Base-by-base conservation (phyloP, 2,329 filamentous ascomycete genomes). In the Aplosporella prunicola region DNA sequence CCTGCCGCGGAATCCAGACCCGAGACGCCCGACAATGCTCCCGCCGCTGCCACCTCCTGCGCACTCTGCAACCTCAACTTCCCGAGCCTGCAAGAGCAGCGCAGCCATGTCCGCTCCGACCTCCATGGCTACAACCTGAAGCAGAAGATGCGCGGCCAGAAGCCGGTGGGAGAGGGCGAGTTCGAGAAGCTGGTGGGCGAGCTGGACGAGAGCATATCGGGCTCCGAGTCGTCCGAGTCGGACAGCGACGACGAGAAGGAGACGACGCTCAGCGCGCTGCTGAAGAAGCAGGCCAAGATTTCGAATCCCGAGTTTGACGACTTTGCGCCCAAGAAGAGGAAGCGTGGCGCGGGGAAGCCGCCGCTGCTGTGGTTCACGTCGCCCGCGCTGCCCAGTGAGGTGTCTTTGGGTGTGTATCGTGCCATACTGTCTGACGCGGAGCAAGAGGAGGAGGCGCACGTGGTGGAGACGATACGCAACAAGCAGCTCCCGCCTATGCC, bases 101-200 rank as follows among this genome's bases (percentile, higher is more conserved):
- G 85, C 43, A 73, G 76, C 42, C 91, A 98, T 61, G 78, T 85
- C 41, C 82, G 84, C 51, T 94, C 89, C 8, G 91, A 98, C 53
- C 70, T 93, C 32, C 91, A 98, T 58, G 75, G 81, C 46, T 98
- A 95, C 64, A 98, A 98, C 56, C 64, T 96, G 43, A 96, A 94
- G 62, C 83, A 89, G 56, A 93, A 85, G 65, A 65, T 94, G 40
- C 78, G 85, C 31, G 84, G 84, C 0, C 69, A 71, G 41, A 72
- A 71, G 8, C 62, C 83, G 0, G 80, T 95, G 2, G 75, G 76
- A 2, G 91, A 98, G 53, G 58, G 55, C 6, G 87, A 94, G 22
- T 98, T 98, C 48, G 84, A 91, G 56, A 84, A 80, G 55, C 70
- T 95, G 5, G 71, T 96, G 6, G 85, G 78, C 48, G 77, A 91